Conservation (phyloP, 352 stramenopile genomes). For the Hyaloperonospora brassicae region DNA sequence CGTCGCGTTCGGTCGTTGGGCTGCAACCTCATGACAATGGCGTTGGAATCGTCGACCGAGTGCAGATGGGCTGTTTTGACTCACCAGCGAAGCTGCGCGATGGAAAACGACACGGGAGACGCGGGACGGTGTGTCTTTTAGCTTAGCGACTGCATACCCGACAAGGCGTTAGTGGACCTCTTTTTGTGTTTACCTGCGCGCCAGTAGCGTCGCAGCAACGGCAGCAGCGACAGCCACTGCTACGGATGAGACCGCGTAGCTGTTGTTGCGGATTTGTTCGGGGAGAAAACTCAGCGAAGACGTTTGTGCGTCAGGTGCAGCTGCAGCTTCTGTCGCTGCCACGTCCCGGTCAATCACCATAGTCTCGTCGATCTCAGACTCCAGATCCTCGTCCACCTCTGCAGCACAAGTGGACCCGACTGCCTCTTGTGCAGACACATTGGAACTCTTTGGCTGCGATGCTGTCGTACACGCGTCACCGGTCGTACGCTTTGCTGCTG, state of each 20-base stretch:
- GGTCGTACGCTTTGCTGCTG: slow-evolving; percentile 5
- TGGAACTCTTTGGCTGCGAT: slow-evolving; percentile 20
- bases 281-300: slow-evolving; percentile 22
- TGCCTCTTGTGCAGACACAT: slow-evolving; percentile 9
- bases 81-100: no score
- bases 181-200: slow-evolving; percentile 16
- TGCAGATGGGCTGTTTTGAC: no score
- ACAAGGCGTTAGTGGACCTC: not conserved
- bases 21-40: no score
- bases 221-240: slow-evolving; percentile 20
- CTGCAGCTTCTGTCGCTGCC: slow-evolving; percentile 19
- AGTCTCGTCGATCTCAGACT: slow-evolving; percentile 25
- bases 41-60: no score
- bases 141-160: not conserved
- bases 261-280: slow-evolving; percentile 19
- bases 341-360: slow-evolving; percentile 25
- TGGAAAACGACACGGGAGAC: no score
- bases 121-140: no score
- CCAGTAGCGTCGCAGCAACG: slow-evolving; percentile 21
- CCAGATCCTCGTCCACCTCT: slow-evolving; percentile 10
- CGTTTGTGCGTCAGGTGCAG: slow-evolving; percentile 4
- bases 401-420: slow-evolving; percentile 1
- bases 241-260: slow-evolving; percentile 27
- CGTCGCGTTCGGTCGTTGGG: no score
- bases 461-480: slow-evolving; percentile 20